Base-by-base conservation (phyloP, 2,329 filamentous ascomycete genomes). In the Pyrenochaeta sp. region DNA sequence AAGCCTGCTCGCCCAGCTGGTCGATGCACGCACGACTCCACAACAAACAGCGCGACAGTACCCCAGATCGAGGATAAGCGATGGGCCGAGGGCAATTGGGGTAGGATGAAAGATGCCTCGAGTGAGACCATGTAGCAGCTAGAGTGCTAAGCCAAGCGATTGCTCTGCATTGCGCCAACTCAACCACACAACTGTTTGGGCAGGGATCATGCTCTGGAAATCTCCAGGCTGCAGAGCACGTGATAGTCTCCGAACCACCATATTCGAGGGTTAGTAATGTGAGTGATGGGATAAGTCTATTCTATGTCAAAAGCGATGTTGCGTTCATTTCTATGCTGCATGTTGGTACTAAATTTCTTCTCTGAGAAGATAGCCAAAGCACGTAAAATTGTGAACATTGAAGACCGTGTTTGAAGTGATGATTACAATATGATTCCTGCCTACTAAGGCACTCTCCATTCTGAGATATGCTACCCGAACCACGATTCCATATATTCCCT, bases 1-100 rank as follows among this genome's bases (percentile, higher is more conserved):
- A 65, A 54, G 55, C 64, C 58, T 64, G 52, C 60, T 58, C 64
- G 61, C 58, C 54, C 52, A 59, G 42, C 55, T 53, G 53, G 43
- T 53, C 49, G 49, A 54, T 64, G 52, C 59, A 56, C 62, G 49
- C 54, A 56, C 62, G 56, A 65, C 61, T 53, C 56, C 54, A 58
- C 61, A 55, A 58, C 54, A 58, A 52, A 1, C 49, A 52, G 50
- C 37, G 43, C 39, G 42, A 43, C 37, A 27, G 34, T 6, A 34
- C 39, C 32, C 50, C 30, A 32, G 50, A 54, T 39, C n/a, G 32
- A 19, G 30, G 40, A 15, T 19, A 37, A 8, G 25, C 36, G 46
- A 15, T 2, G 22, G 46, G 19, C 19, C 50, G n/a, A 15, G 10
- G n/a, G 44, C 44, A 46, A 46, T 46, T 32, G 25, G 43, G 25